phyloP scores from a whole-genome alignment of 805 yeast genomes.

The Maudiozyma pseudohumilis region DNA sequence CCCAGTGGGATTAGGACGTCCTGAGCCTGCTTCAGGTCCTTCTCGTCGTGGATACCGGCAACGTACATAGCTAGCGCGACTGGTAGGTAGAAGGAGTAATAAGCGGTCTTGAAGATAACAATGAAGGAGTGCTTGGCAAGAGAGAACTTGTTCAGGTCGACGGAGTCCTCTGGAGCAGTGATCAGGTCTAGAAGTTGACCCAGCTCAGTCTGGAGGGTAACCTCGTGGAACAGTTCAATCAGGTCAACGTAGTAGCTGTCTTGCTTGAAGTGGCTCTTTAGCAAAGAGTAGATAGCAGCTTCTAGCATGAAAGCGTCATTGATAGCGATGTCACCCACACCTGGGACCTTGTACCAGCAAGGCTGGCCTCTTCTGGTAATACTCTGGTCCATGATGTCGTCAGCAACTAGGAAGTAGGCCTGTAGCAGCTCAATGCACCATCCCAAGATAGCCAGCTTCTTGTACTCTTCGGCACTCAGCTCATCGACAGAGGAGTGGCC shows the following conservation, averaged over 20 bases:
- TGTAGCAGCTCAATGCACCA: slow-evolving; percentile 93
- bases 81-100: slow-evolving; percentile 92
- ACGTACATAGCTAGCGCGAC: slow-evolving; percentile 94
- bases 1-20: slow-evolving; percentile 90
- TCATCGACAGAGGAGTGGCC: slow-evolving; percentile 49
- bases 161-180: slow-evolving; percentile 94
- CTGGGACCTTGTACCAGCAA: slow-evolving; percentile 82
- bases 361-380: slow-evolving; percentile 98
- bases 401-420: slow-evolving; percentile 94
- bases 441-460: slow-evolving; percentile 79
- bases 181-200: slow-evolving; percentile 93
- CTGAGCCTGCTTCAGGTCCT: slow-evolving; percentile 77
- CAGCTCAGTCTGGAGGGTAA: slow-evolving; percentile 93
- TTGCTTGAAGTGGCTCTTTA: slow-evolving; percentile 78
- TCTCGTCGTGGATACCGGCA: slow-evolving; percentile 63
- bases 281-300: slow-evolving; percentile 79
- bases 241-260: slow-evolving; percentile 83
- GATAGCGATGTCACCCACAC: slow-evolving; percentile 88
- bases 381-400: slow-evolving; percentile 96
- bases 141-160: slow-evolving; percentile 79
- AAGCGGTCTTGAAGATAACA: slow-evolving; percentile 94
- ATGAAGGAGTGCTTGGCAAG: slow-evolving; percentile 87
- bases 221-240: slow-evolving; percentile 91
- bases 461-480: slow-evolving; percentile 59
- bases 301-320: slow-evolving; percentile 96